Base-by-base conservation (phyloP, 768 basidiomycete genomes). In the Termitomyces sp. region DNA sequence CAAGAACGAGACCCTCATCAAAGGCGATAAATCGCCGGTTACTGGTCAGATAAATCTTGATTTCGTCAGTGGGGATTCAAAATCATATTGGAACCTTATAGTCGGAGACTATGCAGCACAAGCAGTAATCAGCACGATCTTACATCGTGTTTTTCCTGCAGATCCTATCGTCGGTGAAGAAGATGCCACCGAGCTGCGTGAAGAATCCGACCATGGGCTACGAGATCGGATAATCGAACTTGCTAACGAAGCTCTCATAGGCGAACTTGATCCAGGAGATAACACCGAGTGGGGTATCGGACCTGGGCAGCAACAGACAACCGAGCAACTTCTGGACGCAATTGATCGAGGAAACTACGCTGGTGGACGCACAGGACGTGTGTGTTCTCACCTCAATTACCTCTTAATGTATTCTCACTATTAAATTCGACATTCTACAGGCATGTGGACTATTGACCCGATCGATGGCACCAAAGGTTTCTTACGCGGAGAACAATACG, bases 391-490 rank as follows among this genome's bases (percentile, higher is more conserved):
- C 37, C 38, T 21, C 24, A 8, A 15, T 51, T 21, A 28, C 15
- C 14, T 14, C 53, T 17, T 17, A 32, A 32, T 26, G 53, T 37
- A 8, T 28, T 19, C 49, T 50, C 5, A 38, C 5, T 38, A 19
- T 26, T 6, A 3, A n/a, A 28, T 26, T 7, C 12, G 5, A 24
- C 35, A 49, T 26, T 9, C n/a, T 26, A 14, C 46, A 90, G 89
- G 88, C 26, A 85, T 89, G 77, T 93, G 90, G 90, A 89, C 88
- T 1, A 82, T 91, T 49, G 89, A 90, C 67, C 88, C 90, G 49
- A 93, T 97, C 55, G 93, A 96, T 69, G 94, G 94, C 7, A 97
- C 93, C 9, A 93, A 92, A 66, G 94, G 93, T 1, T 95, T 97
- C 76, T 76, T 96, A 21, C 82, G 94, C 4, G 92, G 92, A 3